These are phyloP conservation scores for Umbelopsis isabellina DNA, from an alignment of 192 early-diverging fungal genomes.

Conservation along the genomic window DNA sequence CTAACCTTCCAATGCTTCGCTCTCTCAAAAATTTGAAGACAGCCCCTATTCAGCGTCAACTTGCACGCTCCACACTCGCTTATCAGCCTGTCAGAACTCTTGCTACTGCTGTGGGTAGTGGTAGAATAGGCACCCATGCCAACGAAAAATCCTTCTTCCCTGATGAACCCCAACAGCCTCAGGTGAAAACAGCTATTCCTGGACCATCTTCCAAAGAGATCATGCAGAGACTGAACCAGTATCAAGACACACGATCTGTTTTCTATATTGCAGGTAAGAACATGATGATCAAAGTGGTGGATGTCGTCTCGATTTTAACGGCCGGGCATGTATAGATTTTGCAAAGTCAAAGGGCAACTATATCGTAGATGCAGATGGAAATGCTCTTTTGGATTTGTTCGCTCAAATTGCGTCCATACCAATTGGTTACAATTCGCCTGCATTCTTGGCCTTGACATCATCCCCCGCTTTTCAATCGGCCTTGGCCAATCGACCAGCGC, in stretches of 20 bases:
- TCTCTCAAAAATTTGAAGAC: constrained; percentile 17
- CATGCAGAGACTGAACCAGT: constrained; percentile 49
- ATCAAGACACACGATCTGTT: constrained; percentile 71
- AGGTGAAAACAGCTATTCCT: constrained; percentile 56
- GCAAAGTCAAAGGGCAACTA: constrained; percentile 72
- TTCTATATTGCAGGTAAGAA: constrained; percentile 57
- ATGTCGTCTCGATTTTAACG: background rate
- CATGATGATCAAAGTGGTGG: background rate
- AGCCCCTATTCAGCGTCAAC: background rate
- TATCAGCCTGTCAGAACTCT: constrained; percentile 16
- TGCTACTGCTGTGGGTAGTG: background rate
- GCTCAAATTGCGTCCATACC: constrained; percentile 77
- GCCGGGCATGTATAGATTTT: constrained; percentile 49
- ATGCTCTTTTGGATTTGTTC: constrained; percentile 69
- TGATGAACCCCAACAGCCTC: constrained; percentile 61
- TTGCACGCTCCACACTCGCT: background rate
- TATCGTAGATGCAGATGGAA: constrained; percentile 75
- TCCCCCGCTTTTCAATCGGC: constrained; percentile 62
- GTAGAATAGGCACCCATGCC: background rate
- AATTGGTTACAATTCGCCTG: constrained; percentile 72
- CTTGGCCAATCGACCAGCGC: constrained; percentile 64
- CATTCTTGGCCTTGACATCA: constrained; percentile 53
- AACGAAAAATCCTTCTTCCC: constrained; percentile 36
- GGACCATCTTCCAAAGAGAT: constrained; percentile 61
- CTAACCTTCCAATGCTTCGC: background rate